Conservation (phyloP, 768 basidiomycete species). For the Mycena metata region DNA sequence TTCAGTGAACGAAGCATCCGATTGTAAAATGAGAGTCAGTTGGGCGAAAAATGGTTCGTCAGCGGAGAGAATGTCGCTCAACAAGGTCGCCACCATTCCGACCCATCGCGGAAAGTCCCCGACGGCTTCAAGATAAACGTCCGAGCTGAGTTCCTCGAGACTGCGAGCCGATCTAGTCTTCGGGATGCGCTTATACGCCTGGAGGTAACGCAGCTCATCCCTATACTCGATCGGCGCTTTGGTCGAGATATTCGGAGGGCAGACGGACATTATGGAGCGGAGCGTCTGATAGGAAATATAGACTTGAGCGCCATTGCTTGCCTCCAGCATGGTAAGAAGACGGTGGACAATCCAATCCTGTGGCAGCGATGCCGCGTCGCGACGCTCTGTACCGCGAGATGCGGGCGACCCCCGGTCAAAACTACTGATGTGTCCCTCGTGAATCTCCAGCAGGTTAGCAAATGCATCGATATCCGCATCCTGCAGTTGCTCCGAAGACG, state of each 20-base stretch:
- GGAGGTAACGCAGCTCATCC: slow-evolving; percentile 63
- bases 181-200: slow-evolving; percentile 56
- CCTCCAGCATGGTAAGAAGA: slow-evolving; percentile 72
- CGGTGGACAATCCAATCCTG: slow-evolving; percentile 66
- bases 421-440: slow-evolving; percentile 73
- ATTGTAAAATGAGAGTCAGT: slow-evolving; percentile 68
- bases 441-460: slow-evolving; percentile 69
- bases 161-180: slow-evolving; percentile 47
- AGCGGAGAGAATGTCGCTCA: slow-evolving; percentile 70
- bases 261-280: slow-evolving; percentile 65
- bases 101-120: slow-evolving; percentile 76
- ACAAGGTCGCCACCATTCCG: slow-evolving; percentile 63
- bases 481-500: slow-evolving; percentile 64
- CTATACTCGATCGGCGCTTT: slow-evolving; percentile 57
- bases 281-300: slow-evolving; percentile 75
- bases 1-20: slow-evolving; percentile 71
- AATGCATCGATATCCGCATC: slow-evolving; percentile 82
- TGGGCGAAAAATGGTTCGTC: slow-evolving; percentile 77
- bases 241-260: slow-evolving; percentile 48
- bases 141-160: slow-evolving; percentile 53
- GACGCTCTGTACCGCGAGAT: slow-evolving; percentile 56
- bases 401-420: slow-evolving; percentile 68
- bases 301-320: slow-evolving; percentile 61
- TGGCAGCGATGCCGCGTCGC: slow-evolving; percentile 47
- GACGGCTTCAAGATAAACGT: slow-evolving; percentile 54